phyloP scores from a whole-genome alignment of 139 green algal species.

The Diplosphaera chodatii region DNA sequence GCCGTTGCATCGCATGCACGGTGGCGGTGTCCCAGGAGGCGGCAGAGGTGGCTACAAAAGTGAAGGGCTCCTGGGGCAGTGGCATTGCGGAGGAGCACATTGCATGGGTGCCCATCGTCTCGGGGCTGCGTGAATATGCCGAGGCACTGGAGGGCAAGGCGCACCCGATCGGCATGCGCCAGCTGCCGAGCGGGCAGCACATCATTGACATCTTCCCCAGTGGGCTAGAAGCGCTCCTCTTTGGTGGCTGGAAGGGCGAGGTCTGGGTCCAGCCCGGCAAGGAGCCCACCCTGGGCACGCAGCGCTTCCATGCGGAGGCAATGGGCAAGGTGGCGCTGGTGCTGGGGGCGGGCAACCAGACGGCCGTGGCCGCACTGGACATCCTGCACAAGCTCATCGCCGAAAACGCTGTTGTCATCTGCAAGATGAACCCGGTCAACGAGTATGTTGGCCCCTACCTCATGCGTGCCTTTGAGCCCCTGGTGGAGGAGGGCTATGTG shows the following conservation, averaged over 20 bases:
- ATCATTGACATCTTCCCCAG: conserved; percentile 46
- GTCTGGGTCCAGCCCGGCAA: conserved; percentile 70
- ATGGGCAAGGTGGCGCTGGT: conserved; percentile 44
- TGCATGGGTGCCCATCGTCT: conserved; percentile 32
- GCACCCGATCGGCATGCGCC: conserved; percentile 6
- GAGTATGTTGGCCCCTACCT: conserved; percentile 61
- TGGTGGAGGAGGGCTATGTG: conserved; percentile 59
- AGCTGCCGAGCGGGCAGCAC: conserved; percentile 28
- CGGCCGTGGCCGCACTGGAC: conserved; percentile 39
- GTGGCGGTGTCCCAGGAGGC: conserved; percentile 30
- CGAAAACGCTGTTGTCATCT: conserved; percentile 61
- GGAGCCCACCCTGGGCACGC: conserved; percentile 31
- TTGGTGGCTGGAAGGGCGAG: conserved; percentile 43
- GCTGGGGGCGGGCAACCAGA: conserved; percentile 65
- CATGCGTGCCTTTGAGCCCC: conserved; percentile 38
- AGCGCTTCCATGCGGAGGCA: conserved; percentile 29
- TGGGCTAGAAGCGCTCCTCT: conserved; percentile 41
- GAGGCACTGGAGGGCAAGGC: conserved; percentile 28
- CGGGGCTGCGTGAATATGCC: conserved; percentile 39
- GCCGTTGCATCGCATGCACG: conserved; percentile 28
- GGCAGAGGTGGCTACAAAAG: conserved; percentile 12
- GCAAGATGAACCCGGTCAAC: conserved; percentile 79
- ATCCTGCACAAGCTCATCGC: conserved; percentile 60
- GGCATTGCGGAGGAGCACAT: conserved; percentile 56
- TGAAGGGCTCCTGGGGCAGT: conserved; percentile 52